Evolutionary conservation across 768 basidiomycete species (phyloP).

Genomic region (Boletus reticulatus): DNA sequence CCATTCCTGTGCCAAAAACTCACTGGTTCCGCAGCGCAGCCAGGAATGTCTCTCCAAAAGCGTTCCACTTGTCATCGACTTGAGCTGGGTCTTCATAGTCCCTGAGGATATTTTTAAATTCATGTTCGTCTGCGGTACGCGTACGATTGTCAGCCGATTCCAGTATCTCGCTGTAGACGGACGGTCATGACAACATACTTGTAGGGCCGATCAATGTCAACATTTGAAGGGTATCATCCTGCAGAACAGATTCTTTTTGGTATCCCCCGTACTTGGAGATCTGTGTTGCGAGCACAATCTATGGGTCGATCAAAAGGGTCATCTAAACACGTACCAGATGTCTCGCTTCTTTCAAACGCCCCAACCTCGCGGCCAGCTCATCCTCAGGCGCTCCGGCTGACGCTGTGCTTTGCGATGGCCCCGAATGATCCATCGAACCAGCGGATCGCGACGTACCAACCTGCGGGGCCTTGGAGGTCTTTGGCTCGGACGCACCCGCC

Average conservation of each 20-base stretch:
- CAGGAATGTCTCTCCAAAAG: conserved; percentile 21
- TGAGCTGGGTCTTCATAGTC: conserved; percentile 16
- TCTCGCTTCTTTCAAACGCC: conserved; percentile 20
- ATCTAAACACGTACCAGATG: conserved; percentile 11
- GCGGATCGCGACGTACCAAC: conserved; percentile 10
- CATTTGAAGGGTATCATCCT: conserved; percentile 25
- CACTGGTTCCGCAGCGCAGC: conserved; percentile 15
- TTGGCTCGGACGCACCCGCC: background rate
- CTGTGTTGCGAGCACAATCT: conserved; percentile 8
- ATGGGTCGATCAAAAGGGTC: background rate
- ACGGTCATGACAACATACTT: conserved; percentile 8
- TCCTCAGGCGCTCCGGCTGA: conserved; percentile 3
- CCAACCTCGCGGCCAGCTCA: conserved; percentile 10
- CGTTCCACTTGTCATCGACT: conserved; percentile 18
- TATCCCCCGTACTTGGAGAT: conserved; percentile 7
- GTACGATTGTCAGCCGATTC: background rate
- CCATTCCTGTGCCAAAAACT: background rate
- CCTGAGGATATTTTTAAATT: conserved; percentile 10
- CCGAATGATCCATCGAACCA: background rate
- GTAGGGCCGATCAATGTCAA: conserved; percentile 19
- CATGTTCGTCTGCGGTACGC: conserved; percentile 10
- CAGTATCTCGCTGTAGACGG: too few species aligned
- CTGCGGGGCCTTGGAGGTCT: conserved; percentile 4
- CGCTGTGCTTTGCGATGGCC: background rate
- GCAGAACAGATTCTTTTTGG: conserved; percentile 13